Conservation (phyloP, 192 early-diverging fungal species). For the Oehlia diaphana region DNA sequence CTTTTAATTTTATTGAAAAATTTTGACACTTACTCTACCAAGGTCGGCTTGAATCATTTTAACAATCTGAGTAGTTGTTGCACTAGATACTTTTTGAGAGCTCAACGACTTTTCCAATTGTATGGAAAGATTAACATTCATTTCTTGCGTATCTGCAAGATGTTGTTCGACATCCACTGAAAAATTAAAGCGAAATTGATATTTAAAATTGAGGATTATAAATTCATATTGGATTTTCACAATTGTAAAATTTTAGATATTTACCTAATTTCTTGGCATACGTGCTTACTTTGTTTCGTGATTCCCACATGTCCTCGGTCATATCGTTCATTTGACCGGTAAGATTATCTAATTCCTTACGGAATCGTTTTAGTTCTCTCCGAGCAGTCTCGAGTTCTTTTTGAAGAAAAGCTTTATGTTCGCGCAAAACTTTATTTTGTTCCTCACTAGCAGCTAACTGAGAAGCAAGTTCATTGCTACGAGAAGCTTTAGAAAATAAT, state of each 20-base stretch:
- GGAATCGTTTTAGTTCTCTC: constrained; percentile 53
- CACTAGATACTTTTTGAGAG: constrained; percentile 55
- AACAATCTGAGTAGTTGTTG: constrained; percentile 59
- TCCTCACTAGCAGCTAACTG: constrained; percentile 39
- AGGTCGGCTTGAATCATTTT: constrained; percentile 60
- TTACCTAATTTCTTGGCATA: constrained; percentile 56
- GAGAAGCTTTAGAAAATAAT: constrained; percentile 38
- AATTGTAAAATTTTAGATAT: neutral
- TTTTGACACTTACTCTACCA: constrained; percentile 40
- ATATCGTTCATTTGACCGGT: constrained; percentile 61
- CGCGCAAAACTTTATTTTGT: constrained; percentile 41
- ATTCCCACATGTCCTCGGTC: constrained; percentile 58
- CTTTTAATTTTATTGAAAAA: neutral
- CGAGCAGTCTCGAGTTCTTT: constrained; percentile 51
- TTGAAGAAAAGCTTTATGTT: constrained; percentile 50
- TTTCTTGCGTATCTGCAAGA: constrained; percentile 52
- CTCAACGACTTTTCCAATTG: constrained; percentile 52
- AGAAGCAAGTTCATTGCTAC: constrained; percentile 36
- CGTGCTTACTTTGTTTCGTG: constrained; percentile 49
- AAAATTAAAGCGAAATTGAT: neutral
- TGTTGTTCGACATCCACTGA: constrained; percentile 58
- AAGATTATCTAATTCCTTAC: constrained; percentile 55
- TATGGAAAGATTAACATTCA: constrained; percentile 55
- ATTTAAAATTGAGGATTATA: neutral
- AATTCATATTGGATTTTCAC: neutral